Conservation (phyloP, 345 rosid genomes). For the Linum tenue region DNA sequence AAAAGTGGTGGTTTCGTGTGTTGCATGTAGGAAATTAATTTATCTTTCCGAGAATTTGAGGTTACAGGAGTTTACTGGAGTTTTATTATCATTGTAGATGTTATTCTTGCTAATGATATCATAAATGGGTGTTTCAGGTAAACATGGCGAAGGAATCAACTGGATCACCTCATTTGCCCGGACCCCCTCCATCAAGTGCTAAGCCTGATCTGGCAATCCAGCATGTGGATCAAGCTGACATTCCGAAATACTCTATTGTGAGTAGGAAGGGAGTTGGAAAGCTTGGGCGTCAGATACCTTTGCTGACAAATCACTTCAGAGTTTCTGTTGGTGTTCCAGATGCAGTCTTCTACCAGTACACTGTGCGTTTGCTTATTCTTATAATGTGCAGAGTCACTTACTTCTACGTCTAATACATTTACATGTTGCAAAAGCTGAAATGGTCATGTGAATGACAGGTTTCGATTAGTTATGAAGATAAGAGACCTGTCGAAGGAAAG, state of each 20-base stretch:
- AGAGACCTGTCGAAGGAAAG: slow-evolving; percentile 15
- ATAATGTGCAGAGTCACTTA: background rate
- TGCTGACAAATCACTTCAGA: slow-evolving; percentile 22
- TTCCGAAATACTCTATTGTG: background rate
- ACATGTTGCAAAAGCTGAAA: background rate
- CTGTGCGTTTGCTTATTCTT: slow-evolving; percentile 2
- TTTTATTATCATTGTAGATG: background rate
- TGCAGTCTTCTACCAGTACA: slow-evolving; percentile 20
- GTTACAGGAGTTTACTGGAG: background rate
- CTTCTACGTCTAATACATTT: background rate
- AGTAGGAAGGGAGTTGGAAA: slow-evolving; percentile 15
- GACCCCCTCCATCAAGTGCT: background rate
- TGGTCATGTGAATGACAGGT: slow-evolving; percentile 11
- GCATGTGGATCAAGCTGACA: background rate
- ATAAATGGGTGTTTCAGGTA: background rate
- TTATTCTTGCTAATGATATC: background rate
- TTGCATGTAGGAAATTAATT: too few species aligned
- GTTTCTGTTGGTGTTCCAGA: slow-evolving; percentile 9
- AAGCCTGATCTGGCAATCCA: background rate
- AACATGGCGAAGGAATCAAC: background rate
- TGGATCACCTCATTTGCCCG: background rate
- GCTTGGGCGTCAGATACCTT: slow-evolving; percentile 12
- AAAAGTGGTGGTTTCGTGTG: too few species aligned
- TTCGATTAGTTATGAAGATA: slow-evolving; percentile 22
- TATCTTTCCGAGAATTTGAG: background rate